Evolutionary conservation across 768 basidiomycete genomes (phyloP).

Genomic region (Trametes gibbosa): DNA sequence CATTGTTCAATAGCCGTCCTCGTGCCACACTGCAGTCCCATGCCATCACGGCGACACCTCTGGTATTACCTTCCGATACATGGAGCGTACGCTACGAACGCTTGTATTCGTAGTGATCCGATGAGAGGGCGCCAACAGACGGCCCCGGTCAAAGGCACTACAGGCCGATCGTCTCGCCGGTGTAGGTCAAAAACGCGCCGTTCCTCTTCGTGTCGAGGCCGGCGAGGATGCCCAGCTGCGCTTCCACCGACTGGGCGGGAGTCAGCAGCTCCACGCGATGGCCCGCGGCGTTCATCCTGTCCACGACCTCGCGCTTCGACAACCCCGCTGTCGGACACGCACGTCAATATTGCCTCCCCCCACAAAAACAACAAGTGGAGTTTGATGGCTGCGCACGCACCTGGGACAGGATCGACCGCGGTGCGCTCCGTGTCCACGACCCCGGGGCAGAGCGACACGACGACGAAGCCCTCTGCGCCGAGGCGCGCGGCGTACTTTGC

Average conservation of each 20-base stretch:
- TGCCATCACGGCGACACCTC: too few relatives aligned
- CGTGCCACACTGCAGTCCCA: too few relatives aligned
- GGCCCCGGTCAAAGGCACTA: neutral
- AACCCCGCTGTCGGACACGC: neutral
- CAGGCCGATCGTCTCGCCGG: neutral
- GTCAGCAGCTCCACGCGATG: neutral
- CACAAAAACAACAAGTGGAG: too few relatives aligned
- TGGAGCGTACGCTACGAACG: neutral
- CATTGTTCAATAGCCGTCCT: too few relatives aligned
- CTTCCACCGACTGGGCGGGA: conserved; percentile 11
- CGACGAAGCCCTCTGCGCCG: conserved; percentile 23
- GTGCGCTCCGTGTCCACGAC: neutral
- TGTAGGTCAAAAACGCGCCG: neutral
- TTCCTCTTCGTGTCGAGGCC: neutral
- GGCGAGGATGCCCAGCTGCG: conserved; percentile 2
- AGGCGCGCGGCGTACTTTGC: conserved; percentile 35
- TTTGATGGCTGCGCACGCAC: too few relatives aligned
- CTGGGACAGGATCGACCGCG: neutral
- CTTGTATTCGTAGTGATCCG: too few relatives aligned
- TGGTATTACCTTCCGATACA: too few relatives aligned
- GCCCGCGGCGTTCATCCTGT: neutral
- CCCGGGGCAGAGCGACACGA: conserved; percentile 1
- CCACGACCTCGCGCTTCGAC: neutral
- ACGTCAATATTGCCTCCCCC: neutral
- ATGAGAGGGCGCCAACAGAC: too few relatives aligned